Evolutionary conservation across 139 green algal genomes (phyloP), one percentile per base, ranked within the genome.

Genomic region (Cymbomonas tetramitiformis): DNA sequence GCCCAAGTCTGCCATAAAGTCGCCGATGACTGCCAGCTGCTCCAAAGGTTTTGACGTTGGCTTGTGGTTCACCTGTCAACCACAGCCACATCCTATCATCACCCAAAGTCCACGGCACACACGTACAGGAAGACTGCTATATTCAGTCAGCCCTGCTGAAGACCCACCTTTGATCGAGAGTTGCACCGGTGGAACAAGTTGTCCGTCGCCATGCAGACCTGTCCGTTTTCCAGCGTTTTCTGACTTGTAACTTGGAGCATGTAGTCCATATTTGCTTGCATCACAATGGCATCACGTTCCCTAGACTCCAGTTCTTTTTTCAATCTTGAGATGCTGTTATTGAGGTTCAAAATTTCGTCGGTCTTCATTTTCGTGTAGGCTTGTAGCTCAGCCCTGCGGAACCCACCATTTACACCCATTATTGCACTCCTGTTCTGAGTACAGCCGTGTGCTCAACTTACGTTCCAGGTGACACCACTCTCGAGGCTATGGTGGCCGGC

Each of bases 1-100:
- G 2, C 61, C 58, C 66, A 92, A 56, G 61, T 94, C 85, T 2
- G 73, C 71, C 48, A 93, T 67, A 64, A 81, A 94, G 60, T 90
- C 77, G 18, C 81, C 80, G 6, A 93, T 79, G 3, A 88, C 81
- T 23, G 86, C 76, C 51, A 94, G 71, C 73, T 94, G 83, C 46
- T 83, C 69, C 46, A 91, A 41, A 1, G 83, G 72, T 48, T 80
- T 79, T 21, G 61, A 75, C 61, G 85, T 69, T 5, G 72, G 29
- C 0, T 77, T 62, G 55, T 87, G 82, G 8, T 36, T 46, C 40
- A 73, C 58, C 4, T 40, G 12, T 21, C 31, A 51, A 23, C 51
- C 40, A 23, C 9, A 15, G 12, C 8, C 18, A 39, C 72, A 83
- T n/a, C n/a, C n/a, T n/a, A n/a, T n/a, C n/a, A n/a, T n/a, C n/a